phyloP scores from a whole-genome alignment of 768 basidiomycete genomes.

The Boletus pseudopeckii region DNA sequence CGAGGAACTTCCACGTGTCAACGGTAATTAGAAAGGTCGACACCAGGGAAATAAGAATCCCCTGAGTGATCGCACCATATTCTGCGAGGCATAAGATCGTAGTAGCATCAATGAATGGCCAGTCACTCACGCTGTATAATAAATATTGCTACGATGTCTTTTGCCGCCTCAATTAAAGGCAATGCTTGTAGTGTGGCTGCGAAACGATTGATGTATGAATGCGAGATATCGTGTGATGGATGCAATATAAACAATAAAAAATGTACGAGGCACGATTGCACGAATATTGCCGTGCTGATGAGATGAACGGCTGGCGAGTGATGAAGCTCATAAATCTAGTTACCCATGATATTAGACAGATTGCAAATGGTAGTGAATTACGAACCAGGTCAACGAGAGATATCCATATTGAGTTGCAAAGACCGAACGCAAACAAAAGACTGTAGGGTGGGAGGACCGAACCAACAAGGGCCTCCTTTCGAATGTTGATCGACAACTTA shows the following conservation, averaged over 20 bases:
- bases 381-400: constrained; percentile 27
- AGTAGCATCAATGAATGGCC: background rate
- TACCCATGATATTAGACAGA: background rate
- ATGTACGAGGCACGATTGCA: constrained; percentile 19
- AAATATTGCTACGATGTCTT: constrained; percentile 15
- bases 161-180: constrained; percentile 17
- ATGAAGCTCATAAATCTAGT: constrained; percentile 25
- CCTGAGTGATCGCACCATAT: constrained; percentile 28
- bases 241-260: constrained; percentile 12
- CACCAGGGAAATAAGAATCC: constrained; percentile 12
- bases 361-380: background rate
- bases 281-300: constrained; percentile 25
- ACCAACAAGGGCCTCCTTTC: constrained; percentile 20
- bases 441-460: background rate
- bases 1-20: constrained; percentile 9
- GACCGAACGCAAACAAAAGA: constrained; percentile 16
- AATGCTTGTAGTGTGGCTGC: constrained; percentile 6
- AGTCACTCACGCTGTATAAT: constrained; percentile 25
- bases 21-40: constrained; percentile 7
- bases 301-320: constrained; percentile 14
- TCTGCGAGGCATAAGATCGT: constrained; percentile 20
- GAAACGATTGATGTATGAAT: constrained; percentile 6
- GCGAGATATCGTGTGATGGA: background rate
- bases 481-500: background rate
- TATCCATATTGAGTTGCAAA: constrained; percentile 21